phyloP scores from a whole-genome alignment of 164 flowering plant species.

The Macadamia integrifolia region DNA sequence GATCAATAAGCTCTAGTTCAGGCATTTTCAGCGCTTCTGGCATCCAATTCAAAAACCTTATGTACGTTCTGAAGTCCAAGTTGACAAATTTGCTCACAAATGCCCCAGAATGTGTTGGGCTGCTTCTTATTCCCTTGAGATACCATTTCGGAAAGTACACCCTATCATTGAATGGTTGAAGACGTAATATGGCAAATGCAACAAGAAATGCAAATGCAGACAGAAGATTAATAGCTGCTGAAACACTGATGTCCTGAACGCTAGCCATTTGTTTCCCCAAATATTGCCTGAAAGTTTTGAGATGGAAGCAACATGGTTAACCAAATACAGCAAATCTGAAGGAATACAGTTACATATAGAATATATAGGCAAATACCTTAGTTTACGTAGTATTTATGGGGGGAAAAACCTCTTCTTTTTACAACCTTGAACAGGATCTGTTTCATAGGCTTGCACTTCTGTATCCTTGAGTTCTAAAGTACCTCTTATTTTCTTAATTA shows the following conservation, averaged over 20 bases:
- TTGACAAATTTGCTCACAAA: conserved; percentile 18
- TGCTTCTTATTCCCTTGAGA: conserved; percentile 23
- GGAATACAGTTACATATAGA: not conserved
- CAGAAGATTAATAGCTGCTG: conserved; percentile 20
- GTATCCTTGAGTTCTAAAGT: too few relatives aligned
- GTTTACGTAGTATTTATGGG: too few relatives aligned
- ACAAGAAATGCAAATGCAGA: conserved; percentile 21
- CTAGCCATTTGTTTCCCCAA: conserved; percentile 15
- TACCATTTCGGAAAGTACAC: conserved; percentile 31
- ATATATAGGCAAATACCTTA: too few relatives aligned
- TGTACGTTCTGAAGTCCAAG: conserved; percentile 16
- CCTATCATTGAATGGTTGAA: conserved; percentile 24
- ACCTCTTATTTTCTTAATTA: too few relatives aligned
- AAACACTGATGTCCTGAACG: conserved; percentile 16
- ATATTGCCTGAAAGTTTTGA: not conserved
- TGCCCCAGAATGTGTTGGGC: conserved; percentile 19
- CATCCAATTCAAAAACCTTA: conserved; percentile 23
- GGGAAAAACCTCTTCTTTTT: too few relatives aligned
- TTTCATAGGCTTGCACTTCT: too few relatives aligned
- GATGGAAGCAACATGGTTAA: not conserved
- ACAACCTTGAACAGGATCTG: too few relatives aligned
- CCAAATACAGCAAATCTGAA: not conserved
- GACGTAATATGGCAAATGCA: conserved; percentile 16
- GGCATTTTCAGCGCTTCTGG: conserved; percentile 26
- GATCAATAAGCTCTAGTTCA: conserved; percentile 24